Evolutionary conservation across 2,329 filamentous ascomycete genomes (phyloP), one percentile per base, ranked within the genome.

Genomic region (Fusarium dlaminii): DNA sequence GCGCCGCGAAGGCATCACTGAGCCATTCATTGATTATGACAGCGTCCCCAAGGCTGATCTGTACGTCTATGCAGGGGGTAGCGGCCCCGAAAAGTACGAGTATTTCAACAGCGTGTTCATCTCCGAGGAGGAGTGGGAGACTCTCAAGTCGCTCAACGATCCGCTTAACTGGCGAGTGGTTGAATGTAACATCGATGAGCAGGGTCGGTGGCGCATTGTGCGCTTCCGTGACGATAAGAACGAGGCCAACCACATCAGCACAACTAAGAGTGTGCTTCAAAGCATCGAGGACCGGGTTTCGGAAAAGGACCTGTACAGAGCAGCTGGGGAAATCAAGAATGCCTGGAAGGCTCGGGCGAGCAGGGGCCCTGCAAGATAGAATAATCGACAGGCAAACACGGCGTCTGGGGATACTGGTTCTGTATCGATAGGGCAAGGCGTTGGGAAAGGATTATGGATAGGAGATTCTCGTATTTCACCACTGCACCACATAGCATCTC

Each of bases 161-260:
- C 93, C 94, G 22, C 86, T 98, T n/a, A 90, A 97, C 79, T 93
- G 96, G 72, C 89, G 93, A 58, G 93, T 99, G 68, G 92, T 98
- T 62, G 96, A 99, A 84, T 98, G 95, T 81, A 94, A 91, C 79
- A 90, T 94, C 83, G 94, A 98, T 79, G 86, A 90, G 4, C 82
- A 91, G 65, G 89, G 89, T 24, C 86, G 91, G 29, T 99, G 96
- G 96, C 90, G 95, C 66, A 94, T 94, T 81, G 92, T 96, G 76
- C 91, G 95, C 36, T 96, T 98, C 82, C 89, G 96, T 59, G 95
- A 98, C 79, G 96, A 99, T 83, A 99, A 99, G 84, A 86, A 87
- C 34, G 93, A 98, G 75, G 95, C 94, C 0, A 99, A 99, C 79
- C 95, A 98, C 82, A 92, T 93, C 68, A 91, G 86, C 24, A 96